These are phyloP conservation scores for Sanghuangporus weigelae DNA, from an alignment of 1,284 basidiomycete species.

Conservation along the genomic window DNA sequence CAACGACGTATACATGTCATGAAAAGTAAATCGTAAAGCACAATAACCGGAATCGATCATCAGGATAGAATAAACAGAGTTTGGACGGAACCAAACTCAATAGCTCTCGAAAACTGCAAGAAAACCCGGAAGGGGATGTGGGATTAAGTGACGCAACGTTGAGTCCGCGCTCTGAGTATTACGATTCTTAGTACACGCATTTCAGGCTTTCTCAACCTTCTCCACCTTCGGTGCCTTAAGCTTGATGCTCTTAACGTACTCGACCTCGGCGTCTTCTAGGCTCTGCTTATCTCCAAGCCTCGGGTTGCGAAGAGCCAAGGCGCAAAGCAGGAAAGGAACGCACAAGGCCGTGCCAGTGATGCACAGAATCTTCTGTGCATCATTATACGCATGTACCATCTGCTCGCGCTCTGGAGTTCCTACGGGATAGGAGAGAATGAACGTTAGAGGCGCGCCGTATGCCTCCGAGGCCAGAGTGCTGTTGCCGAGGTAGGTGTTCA, in stretches of 20 bases:
- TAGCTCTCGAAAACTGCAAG: neutral
- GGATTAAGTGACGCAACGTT: no score
- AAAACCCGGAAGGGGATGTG: neutral
- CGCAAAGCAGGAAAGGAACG: constrained; percentile 15
- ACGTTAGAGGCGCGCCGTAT: constrained; percentile 29
- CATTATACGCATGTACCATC: constrained; percentile 15
- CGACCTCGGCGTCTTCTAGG: constrained; percentile 5
- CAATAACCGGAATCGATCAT: neutral
- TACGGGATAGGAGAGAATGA: constrained; percentile 26
- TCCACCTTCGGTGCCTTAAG: neutral
- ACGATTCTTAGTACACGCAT: neutral
- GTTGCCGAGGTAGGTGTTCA: constrained; percentile 25
- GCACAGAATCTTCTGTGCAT: constrained; percentile 16
- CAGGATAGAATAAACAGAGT: no score
- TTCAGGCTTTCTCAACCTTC: neutral
- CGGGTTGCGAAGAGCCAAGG: constrained; percentile 16
- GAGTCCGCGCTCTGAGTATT: no score
- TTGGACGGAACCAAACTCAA: neutral
- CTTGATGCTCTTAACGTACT: neutral
- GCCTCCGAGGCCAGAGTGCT: constrained; percentile 27
- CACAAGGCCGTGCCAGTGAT: constrained; percentile 18
- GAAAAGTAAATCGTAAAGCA: neutral
- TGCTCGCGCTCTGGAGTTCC: constrained; percentile 30
- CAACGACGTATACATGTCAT: neutral
- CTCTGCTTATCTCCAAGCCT: constrained; percentile 15